A percentile compares a stretch with the other conserved stretches of the same genome.
Evolutionary conservation across 768 basidiomycete genomes (phyloP).

Genomic region (Rhodocollybia butyracea): DNA sequence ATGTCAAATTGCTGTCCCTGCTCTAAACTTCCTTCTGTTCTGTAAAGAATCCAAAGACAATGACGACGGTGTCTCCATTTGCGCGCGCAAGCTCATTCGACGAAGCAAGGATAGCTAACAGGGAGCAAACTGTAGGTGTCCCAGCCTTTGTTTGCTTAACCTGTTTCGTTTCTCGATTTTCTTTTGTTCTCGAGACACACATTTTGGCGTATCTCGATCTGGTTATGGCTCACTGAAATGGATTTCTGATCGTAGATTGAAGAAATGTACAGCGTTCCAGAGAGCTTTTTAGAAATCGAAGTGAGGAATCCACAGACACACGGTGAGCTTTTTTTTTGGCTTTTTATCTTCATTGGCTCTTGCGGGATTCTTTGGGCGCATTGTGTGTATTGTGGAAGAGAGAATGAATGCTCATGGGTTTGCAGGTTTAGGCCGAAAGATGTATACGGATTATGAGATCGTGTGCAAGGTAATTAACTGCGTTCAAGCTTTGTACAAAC

Average conservation of each 20-base stretch:
- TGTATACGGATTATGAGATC: constrained; percentile 99
- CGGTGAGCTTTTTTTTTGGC: constrained; percentile 44
- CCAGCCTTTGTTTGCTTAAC: neutral
- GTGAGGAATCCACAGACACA: constrained; percentile 97
- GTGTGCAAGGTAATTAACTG: constrained; percentile 78
- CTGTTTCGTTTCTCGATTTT: neutral
- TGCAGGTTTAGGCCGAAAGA: constrained; percentile 92
- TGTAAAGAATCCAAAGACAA: no score
- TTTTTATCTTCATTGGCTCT: constrained; percentile 1
- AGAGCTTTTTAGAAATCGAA: constrained; percentile 97
- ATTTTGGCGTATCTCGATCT: neutral
- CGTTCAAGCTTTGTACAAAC: constrained; percentile 1
- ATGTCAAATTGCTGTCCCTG: no score
- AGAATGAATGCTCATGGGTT: neutral
- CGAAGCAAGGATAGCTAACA: constrained; percentile 43
- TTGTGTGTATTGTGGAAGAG: no score
- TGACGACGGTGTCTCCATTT: constrained; percentile 54
- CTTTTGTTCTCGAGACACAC: neutral
- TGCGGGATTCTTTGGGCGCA: constrained; percentile 1
- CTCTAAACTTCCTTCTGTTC: no score
- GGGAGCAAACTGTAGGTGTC: constrained; percentile 55
- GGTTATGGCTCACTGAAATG: neutral
- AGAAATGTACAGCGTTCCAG: constrained; percentile 97
- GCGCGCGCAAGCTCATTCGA: constrained; percentile 60
- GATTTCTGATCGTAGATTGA: constrained; percentile 58